Percentiles rank a stretch among this genome's conserved stretches.
phyloP scores from a whole-genome alignment of 192 early-diverging fungal species.

The Physocladia obscura region DNA sequence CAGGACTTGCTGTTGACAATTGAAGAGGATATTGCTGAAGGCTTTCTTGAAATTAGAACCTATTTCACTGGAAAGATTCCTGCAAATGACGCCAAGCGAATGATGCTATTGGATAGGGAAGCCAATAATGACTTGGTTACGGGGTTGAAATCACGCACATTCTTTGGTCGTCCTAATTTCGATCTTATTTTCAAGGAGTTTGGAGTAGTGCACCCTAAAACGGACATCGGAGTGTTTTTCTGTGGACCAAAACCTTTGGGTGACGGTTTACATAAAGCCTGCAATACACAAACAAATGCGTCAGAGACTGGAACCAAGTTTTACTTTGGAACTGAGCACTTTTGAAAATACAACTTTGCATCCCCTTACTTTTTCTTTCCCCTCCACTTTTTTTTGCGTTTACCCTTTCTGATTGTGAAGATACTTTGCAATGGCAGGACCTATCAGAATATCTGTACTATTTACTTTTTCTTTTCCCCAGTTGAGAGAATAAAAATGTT shows the following conservation, averaged over 20 bases:
- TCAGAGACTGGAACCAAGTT: constrained; percentile 67
- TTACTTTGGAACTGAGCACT: constrained; percentile 75
- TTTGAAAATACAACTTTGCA: too few species aligned
- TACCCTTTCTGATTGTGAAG: too few species aligned
- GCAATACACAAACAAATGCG: constrained; percentile 64
- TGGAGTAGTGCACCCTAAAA: constrained; percentile 62
- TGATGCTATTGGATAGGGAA: constrained; percentile 65
- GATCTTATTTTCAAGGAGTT: constrained; percentile 71
- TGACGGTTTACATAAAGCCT: constrained; percentile 58
- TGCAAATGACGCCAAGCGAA: constrained; percentile 65
- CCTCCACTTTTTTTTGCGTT: too few species aligned
- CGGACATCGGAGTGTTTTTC: constrained; percentile 85
- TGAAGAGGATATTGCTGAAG: constrained; percentile 72
- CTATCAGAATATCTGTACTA: too few species aligned
- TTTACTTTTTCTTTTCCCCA: too few species aligned
- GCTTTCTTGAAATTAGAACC: constrained; percentile 77
- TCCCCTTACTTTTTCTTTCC: too few species aligned
- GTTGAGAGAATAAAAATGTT: too few species aligned
- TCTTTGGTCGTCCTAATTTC: constrained; percentile 80
- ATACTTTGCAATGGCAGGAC: too few species aligned
- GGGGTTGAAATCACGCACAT: constrained; percentile 71
- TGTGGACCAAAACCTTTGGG: constrained; percentile 78
- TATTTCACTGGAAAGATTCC: constrained; percentile 74
- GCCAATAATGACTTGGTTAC: constrained; percentile 68
- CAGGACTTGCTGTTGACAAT: constrained; percentile 78